Percentiles rank a stretch among this genome's conserved stretches.
These are phyloP conservation scores for Suillus hirtellus DNA, from an alignment of 768 basidiomycete genomes.

Conservation along the genomic window DNA sequence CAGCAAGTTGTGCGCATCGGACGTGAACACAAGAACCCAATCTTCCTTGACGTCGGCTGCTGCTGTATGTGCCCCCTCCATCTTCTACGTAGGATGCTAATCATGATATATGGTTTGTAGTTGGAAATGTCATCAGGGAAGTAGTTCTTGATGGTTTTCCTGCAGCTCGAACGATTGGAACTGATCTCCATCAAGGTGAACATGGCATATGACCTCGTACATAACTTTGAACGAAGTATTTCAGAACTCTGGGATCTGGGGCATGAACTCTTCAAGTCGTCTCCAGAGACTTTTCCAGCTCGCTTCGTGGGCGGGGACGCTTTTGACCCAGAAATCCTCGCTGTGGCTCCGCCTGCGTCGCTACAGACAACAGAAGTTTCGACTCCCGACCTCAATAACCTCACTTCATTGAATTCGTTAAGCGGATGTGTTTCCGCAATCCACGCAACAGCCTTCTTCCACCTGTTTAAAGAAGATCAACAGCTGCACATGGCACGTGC, in stretches of 20 bases:
- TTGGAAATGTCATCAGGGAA: slow-evolving; percentile 39
- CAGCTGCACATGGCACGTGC: slow-evolving; percentile 44
- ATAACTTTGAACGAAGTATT: neutral
- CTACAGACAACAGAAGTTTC: slow-evolving; percentile 19
- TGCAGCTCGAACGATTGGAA: slow-evolving; percentile 30
- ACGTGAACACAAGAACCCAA: slow-evolving; percentile 29
- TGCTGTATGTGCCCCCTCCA: slow-evolving; percentile 32
- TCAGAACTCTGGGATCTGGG: slow-evolving; percentile 59
- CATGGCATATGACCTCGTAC: neutral
- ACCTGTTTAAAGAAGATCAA: slow-evolving; percentile 43
- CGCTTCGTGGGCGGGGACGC: slow-evolving; percentile 54
- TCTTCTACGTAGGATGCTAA: neutral
- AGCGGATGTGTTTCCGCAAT: slow-evolving; percentile 48
- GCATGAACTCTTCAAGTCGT: slow-evolving; percentile 57
- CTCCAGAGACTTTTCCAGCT: slow-evolving; percentile 50
- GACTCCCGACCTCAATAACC: slow-evolving; percentile 26
- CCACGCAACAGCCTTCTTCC: slow-evolving; percentile 48
- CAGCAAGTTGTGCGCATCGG: slow-evolving; percentile 31
- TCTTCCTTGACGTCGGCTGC: slow-evolving; percentile 43
- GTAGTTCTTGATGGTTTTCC: slow-evolving; percentile 40
- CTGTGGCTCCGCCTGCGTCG: slow-evolving; percentile 29
- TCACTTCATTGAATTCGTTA: slow-evolving; percentile 45
- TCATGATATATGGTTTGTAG: slow-evolving; percentile 15
- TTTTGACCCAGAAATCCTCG: slow-evolving; percentile 45
- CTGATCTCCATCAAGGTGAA: slow-evolving; percentile 37